Base-by-base conservation (phyloP, 768 basidiomycete genomes). In the Russula virescens region DNA sequence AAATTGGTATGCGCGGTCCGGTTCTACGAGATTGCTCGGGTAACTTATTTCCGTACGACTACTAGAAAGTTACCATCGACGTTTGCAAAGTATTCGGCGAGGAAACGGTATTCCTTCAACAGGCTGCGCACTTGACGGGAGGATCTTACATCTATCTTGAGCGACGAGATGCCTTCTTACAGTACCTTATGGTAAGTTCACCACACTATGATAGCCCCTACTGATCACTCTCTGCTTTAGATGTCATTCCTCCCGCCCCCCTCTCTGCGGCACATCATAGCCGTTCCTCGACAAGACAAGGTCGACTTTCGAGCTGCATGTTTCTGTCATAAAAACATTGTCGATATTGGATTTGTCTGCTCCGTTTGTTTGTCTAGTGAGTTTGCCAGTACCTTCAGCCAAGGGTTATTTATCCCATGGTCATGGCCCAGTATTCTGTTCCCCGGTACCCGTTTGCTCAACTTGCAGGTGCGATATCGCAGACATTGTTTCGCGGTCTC, bases 271-370 rank as follows among this genome's bases (percentile, higher is more conserved):
- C 83, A 83, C 69, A 78, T 85, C 51, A 79, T 98, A 40, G 84
- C 89, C 0, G 85, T 91, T 23, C 96, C 96, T 1, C 91, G 91
- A 7, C 94, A 97, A 75, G 95, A 98, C 72, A 89, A 85, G 70
- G 88, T 98, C 62, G 97, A 98, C 73, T 96, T 98, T 71, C 84
- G 97, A 34, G 97, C 97, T 0, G 96, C 95, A 9, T 98, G 96
- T 72, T 98, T 99, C 78, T 99, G 97, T 76, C 97, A 98, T 75
- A 97, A 98, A 73, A 88, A 88, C 57, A 96, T 97, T 52, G 84
- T 98, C 45, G 96, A 98, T 71, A 83, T 98, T 57, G 97, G 94
- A 58, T 99, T 94, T 68, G 94, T 99, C 23, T 99, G 97, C 73
- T 96, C 94, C n/a, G 94, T 99, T 35, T 99, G 97, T 73, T 76